phyloP scores from a whole-genome alignment of 768 basidiomycete genomes.

The Naganishia friedmannii region DNA sequence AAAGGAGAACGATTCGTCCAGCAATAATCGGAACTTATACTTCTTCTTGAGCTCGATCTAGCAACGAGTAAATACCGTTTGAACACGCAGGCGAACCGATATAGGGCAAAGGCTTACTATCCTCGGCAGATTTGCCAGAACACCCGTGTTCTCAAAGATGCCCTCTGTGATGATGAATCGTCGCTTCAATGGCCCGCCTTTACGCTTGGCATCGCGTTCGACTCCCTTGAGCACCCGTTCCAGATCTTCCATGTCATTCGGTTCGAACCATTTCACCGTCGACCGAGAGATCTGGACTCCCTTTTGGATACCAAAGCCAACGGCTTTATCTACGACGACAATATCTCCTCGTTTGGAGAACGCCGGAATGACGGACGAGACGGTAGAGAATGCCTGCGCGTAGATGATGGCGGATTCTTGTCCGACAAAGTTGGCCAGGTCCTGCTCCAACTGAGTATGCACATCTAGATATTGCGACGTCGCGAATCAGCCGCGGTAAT shows the following conservation, averaged over 20 bases:
- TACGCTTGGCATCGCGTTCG: slow-evolving; percentile 84
- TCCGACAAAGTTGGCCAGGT: slow-evolving; percentile 86
- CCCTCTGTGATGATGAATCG: slow-evolving; percentile 96
- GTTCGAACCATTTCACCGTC: slow-evolving; percentile 91
- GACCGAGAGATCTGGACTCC: slow-evolving; percentile 90
- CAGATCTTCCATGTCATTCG: slow-evolving; percentile 85
- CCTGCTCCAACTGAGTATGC: slow-evolving; percentile 80
- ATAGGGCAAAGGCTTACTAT: slow-evolving; percentile 60
- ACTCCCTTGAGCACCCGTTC: slow-evolving; percentile 80
- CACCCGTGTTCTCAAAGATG: slow-evolving; percentile 90
- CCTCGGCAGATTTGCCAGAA: slow-evolving; percentile 85
- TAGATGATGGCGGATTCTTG: slow-evolving; percentile 87
- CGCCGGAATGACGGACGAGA: slow-evolving; percentile 90
- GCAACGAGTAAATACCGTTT: neutral
- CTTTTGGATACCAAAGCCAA: slow-evolving; percentile 92
- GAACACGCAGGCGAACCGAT: neutral
- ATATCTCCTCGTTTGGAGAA: slow-evolving; percentile 97
- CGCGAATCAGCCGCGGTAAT: neutral
- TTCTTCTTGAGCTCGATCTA: slow-evolving; percentile 92
- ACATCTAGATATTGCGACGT: slow-evolving; percentile 63
- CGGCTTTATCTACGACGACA: slow-evolving; percentile 95
- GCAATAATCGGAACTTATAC: slow-evolving; percentile 90
- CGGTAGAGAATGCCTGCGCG: slow-evolving; percentile 86
- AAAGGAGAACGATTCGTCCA: slow-evolving; percentile 92
- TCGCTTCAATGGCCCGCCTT: slow-evolving; percentile 73